These are phyloP conservation scores for Glutinoglossum americanum DNA, from an alignment of 495 filamentous ascomycete species.

Conservation along the genomic window DNA sequence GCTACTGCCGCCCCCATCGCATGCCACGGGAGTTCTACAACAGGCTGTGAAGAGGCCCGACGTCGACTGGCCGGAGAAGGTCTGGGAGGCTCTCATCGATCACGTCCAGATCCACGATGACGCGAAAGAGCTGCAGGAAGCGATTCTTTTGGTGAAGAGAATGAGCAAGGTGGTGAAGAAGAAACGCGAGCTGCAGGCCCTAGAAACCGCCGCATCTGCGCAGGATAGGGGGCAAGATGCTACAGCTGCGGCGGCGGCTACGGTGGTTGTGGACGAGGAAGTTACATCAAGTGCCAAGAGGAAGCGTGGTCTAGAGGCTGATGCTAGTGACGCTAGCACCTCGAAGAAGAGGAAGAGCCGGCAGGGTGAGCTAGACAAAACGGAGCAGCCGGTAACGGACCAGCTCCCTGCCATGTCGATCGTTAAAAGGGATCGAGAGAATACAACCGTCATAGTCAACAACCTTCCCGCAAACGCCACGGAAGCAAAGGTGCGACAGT, in stretches of 20 bases:
- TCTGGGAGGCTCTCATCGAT: slow-evolving; percentile 59
- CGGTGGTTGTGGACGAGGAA: slow-evolving; percentile 1
- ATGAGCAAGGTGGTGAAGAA: slow-evolving; percentile 37
- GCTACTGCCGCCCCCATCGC: slow-evolving; percentile 22
- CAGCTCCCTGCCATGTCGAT: slow-evolving; percentile 19
- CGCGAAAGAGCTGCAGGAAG: slow-evolving; percentile 45
- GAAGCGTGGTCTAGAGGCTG: slow-evolving; percentile 40
- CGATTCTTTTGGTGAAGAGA: slow-evolving; percentile 45
- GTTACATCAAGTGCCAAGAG: slow-evolving; percentile 27
- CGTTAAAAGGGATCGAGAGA: slow-evolving; percentile 66
- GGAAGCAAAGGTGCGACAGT: slow-evolving; percentile 56
- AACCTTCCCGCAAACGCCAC: slow-evolving; percentile 49
- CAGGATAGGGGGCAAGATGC: slow-evolving; percentile 17
- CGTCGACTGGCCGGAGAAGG: slow-evolving; percentile 83
- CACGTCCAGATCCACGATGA: slow-evolving; percentile 79
- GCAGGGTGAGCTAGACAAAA: slow-evolving; percentile 21
- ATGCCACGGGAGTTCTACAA: slow-evolving; percentile 51
- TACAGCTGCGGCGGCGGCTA: slow-evolving; percentile 14
- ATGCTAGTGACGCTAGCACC: slow-evolving; percentile 19
- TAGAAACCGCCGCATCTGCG: slow-evolving; percentile 15
- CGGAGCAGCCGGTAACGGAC: slow-evolving; percentile 12
- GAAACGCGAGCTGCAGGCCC: slow-evolving; percentile 35
- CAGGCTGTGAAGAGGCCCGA: slow-evolving; percentile 44
- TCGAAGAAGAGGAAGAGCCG: slow-evolving; percentile 41
- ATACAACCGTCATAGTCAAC: slow-evolving; percentile 61